Conservation (phyloP, 345 rosid species). For the Capsella bursapastoris region DNA sequence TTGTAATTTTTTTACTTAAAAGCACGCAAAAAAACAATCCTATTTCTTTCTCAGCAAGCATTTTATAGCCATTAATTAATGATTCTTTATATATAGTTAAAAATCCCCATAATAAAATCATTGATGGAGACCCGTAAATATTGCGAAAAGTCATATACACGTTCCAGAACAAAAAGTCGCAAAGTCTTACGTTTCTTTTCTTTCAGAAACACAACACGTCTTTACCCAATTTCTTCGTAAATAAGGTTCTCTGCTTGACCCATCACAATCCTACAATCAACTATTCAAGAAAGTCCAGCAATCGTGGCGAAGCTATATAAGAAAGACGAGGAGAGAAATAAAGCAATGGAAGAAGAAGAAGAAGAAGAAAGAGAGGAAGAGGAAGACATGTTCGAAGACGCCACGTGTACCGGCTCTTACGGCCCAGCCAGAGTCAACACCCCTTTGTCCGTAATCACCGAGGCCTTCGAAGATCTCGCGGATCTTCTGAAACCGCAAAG, state of each 20-base stretch:
- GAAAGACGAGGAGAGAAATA: constrained; percentile 29
- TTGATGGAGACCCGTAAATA: constrained; percentile 22
- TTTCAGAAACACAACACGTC: constrained; percentile 28
- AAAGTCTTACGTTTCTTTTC: not conserved
- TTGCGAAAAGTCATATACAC: constrained; percentile 23
- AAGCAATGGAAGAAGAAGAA: constrained; percentile 8
- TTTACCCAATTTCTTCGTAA: constrained; percentile 12
- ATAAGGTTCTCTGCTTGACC: constrained; percentile 12
- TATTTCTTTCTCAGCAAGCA: constrained; percentile 14
- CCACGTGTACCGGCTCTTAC: constrained; percentile 19
- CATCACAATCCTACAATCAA: constrained; percentile 29
- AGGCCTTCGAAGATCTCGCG: constrained; percentile 65
- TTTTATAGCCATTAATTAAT: constrained; percentile 11
- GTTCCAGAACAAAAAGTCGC: constrained; percentile 30
- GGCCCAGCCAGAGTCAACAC: constrained; percentile 33
- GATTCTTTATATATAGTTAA: constrained; percentile 27
- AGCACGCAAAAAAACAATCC: not conserved
- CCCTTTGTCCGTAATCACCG: constrained; percentile 57
- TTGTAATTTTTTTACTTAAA: not conserved
- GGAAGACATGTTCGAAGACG: constrained; percentile 39
- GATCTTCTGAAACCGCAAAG: constrained; percentile 40
- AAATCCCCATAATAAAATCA: not conserved
- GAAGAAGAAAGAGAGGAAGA: constrained; percentile 38
- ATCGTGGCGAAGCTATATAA: constrained; percentile 46
- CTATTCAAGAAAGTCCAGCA: constrained; percentile 30